Conservation (phyloP, 2,329 filamentous ascomycete species). For the Aspergillus niger region DNA sequence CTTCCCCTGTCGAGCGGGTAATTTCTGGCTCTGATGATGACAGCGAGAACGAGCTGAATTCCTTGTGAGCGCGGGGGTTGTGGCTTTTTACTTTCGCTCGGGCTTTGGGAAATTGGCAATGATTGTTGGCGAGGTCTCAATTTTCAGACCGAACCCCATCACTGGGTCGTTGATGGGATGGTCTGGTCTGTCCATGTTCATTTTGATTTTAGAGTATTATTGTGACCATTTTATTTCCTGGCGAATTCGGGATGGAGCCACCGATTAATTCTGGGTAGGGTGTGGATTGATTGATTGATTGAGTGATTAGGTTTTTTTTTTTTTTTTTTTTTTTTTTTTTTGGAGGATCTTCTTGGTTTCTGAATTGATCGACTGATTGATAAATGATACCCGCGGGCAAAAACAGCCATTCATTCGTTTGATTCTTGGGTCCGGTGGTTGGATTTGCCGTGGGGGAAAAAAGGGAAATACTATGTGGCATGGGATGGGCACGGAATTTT, state of each 20-base stretch:
- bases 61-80: slow-evolving; percentile 25
- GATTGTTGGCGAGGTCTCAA: background rate
- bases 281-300: background rate
- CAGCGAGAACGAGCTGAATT: slow-evolving; percentile 44
- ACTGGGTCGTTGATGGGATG: background rate
- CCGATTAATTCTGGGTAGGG: background rate
- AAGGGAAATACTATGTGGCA: background rate
- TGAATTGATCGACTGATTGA: background rate
- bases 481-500: background rate
- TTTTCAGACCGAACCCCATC: background rate
- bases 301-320: background rate
- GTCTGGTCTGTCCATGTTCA: too few relatives aligned
- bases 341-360: background rate
- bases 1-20: slow-evolving; percentile 15
- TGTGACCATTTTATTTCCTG: background rate
- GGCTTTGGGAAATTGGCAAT: background rate
- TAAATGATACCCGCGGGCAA: background rate
- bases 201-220: background rate
- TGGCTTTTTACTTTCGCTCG: background rate
- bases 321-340: too few relatives aligned
- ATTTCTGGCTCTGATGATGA: slow-evolving; percentile 34
- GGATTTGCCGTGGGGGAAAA: background rate
- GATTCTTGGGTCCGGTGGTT: background rate
- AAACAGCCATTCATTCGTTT: too few relatives aligned
- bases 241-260: background rate